A percentile compares a stretch with the other conserved stretches of the same genome.
Evolutionary conservation across 768 basidiomycete genomes (phyloP).

Genomic region (Clathrus columnatus): DNA sequence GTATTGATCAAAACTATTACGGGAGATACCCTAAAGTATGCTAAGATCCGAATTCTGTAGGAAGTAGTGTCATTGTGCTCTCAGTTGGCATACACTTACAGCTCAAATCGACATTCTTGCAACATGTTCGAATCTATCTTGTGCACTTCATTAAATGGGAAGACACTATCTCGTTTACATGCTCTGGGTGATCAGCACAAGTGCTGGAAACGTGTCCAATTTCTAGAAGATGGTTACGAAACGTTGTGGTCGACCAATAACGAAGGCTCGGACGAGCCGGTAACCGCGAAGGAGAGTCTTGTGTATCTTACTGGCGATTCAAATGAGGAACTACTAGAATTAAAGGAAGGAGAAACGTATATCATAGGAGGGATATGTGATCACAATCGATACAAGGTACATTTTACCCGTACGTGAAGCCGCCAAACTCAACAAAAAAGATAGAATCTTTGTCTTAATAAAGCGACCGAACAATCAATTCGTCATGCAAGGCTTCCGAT

Average conservation of each 20-base stretch:
- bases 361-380: slow-evolving; percentile 90
- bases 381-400: slow-evolving; percentile 91
- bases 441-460: slow-evolving; percentile 87
- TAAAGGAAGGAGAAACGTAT: slow-evolving; percentile 80
- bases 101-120: slow-evolving; percentile 66
- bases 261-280: slow-evolving; percentile 5
- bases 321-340: slow-evolving; percentile 71
- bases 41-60: slow-evolving; percentile 31
- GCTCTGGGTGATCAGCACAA: slow-evolving; percentile 49
- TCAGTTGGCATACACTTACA: slow-evolving; percentile 89
- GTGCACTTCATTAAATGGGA: slow-evolving; percentile 74
- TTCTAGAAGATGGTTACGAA: slow-evolving; percentile 74
- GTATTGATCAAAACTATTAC: slow-evolving; percentile 38
- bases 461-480: slow-evolving; percentile 65
- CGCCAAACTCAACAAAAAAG: slow-evolving; percentile 5
- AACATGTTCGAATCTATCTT: slow-evolving; percentile 64
- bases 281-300: slow-evolving; percentile 38
- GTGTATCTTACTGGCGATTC: slow-evolving; percentile 96
- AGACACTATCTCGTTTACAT: slow-evolving; percentile 57
- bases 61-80: slow-evolving; percentile 85
- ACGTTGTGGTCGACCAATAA: slow-evolving; percentile 48
- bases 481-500: slow-evolving; percentile 90
- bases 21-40: neutral
- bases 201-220: slow-evolving; percentile 76
- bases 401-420: neutral